Conservation (phyloP, 1,284 basidiomycete species). For the Malassezia slooffiae region DNA sequence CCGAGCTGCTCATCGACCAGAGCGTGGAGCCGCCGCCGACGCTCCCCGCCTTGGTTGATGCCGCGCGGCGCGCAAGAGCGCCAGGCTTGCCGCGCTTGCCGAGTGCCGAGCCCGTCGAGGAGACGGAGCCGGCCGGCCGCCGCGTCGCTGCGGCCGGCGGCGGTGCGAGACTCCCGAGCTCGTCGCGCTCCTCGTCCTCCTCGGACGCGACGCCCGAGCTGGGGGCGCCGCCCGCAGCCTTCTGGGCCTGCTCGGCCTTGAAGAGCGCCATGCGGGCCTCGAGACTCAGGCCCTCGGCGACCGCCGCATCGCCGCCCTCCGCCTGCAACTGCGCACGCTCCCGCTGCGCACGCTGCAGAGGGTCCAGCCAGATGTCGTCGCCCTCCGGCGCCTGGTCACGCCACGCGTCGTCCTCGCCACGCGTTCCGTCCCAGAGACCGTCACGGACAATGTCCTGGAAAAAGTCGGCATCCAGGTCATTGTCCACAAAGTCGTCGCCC, state of each 20-base stretch:
- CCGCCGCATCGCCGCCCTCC: conserved; percentile 8
- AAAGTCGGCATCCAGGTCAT: conserved; percentile 55
- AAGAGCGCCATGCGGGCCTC: conserved; percentile 40
- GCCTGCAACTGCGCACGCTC: conserved; percentile 11
- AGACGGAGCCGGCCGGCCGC: conserved; percentile 8
- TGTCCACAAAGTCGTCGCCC: conserved; percentile 61
- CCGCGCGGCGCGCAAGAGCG: conserved; percentile 34
- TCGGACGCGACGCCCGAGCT: not conserved
- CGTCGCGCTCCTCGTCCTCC: conserved; percentile 25
- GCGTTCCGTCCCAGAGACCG: conserved; percentile 36
- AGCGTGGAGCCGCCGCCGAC: conserved; percentile 35
- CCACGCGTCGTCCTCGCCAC: conserved; percentile 26
- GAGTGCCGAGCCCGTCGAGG: conserved; percentile 22
- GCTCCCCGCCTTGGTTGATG: conserved; percentile 28
- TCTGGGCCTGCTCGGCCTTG: conserved; percentile 19
- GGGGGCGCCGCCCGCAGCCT: too few species aligned
- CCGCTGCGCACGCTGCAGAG: conserved; percentile 19
- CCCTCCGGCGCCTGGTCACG: conserved; percentile 36
- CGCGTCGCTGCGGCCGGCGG: conserved; percentile 18
- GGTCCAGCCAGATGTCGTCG: conserved; percentile 38
- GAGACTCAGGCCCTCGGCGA: conserved; percentile 29
- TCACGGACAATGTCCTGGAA: conserved; percentile 57
- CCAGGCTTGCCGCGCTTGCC: conserved; percentile 33
- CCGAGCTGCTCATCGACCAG: conserved; percentile 74
- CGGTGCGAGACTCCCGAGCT: conserved; percentile 19